Evolutionary conservation across 2,329 filamentous ascomycete species (phyloP), one percentile per base, ranked within the genome.

Genomic region (Epicoccum nigrum): DNA sequence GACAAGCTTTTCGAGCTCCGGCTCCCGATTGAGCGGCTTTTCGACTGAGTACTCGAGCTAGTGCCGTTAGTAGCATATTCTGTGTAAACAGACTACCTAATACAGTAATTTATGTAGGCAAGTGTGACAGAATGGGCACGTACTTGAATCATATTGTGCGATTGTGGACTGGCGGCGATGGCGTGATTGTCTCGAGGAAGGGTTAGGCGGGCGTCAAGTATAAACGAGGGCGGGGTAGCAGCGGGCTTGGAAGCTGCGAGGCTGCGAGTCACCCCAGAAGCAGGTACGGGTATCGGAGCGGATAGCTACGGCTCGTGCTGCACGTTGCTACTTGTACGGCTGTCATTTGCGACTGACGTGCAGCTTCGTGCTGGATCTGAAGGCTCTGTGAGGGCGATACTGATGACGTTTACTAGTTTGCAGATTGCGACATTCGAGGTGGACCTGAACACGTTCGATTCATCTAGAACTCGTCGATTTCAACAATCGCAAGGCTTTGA

Each of bases 1-100:
- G 19, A 81, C 69, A 27, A 81, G 67, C 32, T 76, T 68, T 45
- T 74, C 62, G 12, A 77, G 54, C 23, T 75, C 69, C 3, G 79
- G 79, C 62, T 81, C 79, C 42, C 77, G 71, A 55, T 81, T 81
- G 35, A 81, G 68, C 40, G 79, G 79, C 41, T 79, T 58, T 47
- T 78, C 70, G 45, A 75, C 75, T 11, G 71, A 68, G 43, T 77
- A 76, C 43, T 76, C 73, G 16, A 71, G 62, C 69, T 73, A 60
- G 53, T 62, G 57, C 60, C 31, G 32, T 61, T 40, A 59, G 50
- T 42, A 45, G 19, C 21, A 20, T 19, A 17, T 51, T 19, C 33
- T 4, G 11, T 15, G 35, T 45, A 45, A 45, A 62, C 53, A 62
- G 23, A 58, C 43, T 57, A 37, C 61, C 62, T 19, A 11, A 57